A percentile compares a stretch with the other conserved stretches of the same genome.
These are phyloP conservation scores for Rhynchospora breviuscula DNA, from an alignment of 176 grass and related monocot species.

Conservation along the genomic window DNA sequence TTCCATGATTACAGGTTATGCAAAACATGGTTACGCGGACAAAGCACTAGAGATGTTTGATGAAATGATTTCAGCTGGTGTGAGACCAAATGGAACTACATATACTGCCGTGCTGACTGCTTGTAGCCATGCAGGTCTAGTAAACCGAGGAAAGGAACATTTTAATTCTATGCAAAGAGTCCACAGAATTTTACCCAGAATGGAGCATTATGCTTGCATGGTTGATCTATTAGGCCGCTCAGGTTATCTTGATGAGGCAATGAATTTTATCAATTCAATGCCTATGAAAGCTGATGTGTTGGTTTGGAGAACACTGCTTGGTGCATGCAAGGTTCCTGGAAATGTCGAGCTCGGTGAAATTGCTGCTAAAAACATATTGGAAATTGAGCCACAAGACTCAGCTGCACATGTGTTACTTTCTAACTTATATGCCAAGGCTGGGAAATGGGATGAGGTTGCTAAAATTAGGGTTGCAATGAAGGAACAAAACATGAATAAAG, in stretches of 20 bases:
- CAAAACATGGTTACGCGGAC: constrained; percentile 66
- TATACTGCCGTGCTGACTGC: constrained; percentile 77
- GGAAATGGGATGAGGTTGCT: constrained; percentile 69
- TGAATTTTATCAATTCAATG: constrained; percentile 63
- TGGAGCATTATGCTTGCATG: constrained; percentile 89
- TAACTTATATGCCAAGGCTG: constrained; percentile 77
- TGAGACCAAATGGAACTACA: constrained; percentile 77
- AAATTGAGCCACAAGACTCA: constrained; percentile 65
- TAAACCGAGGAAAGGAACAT: constrained; percentile 62
- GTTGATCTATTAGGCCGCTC: constrained; percentile 74
- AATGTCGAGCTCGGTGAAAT: constrained; percentile 53
- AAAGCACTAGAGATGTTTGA: constrained; percentile 46
- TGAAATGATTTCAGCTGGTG: constrained; percentile 43
- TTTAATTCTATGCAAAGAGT: constrained; percentile 65
- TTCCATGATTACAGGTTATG: constrained; percentile 76
- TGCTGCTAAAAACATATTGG: constrained; percentile 50
- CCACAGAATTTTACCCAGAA: constrained; percentile 52
- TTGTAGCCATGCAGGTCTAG: constrained; percentile 68
- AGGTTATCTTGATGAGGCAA: constrained; percentile 50
- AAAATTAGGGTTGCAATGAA: constrained; percentile 60
- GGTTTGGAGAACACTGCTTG: constrained; percentile 71
- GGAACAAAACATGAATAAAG: constrained; percentile 67
- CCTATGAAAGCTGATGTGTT: constrained; percentile 53
- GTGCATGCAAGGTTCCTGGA: constrained; percentile 52
- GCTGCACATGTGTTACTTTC: constrained; percentile 84